Percentiles rank a stretch among this genome's conserved stretches.
Evolutionary conservation across 352 stramenopile genomes (phyloP).

Genomic region (Pseudoperonospora humuli): DNA sequence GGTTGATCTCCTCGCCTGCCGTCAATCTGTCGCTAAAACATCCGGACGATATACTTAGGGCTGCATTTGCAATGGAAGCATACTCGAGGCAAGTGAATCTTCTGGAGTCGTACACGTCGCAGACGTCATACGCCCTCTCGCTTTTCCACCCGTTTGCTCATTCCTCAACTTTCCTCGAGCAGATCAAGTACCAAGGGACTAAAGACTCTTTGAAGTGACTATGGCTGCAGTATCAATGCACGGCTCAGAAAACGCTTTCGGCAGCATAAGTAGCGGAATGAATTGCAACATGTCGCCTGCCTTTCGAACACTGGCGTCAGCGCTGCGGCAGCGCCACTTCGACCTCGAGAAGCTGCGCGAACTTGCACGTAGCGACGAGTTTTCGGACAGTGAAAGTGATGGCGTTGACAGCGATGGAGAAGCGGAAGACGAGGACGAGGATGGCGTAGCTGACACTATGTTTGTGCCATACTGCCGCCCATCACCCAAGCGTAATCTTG

Average conservation of each 20-base stretch:
- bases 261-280: slow-evolving; percentile 29
- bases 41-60: too few species aligned
- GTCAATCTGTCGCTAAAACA: too few species aligned
- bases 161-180: slow-evolving; percentile 21
- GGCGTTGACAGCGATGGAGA: slow-evolving; percentile 55
- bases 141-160: slow-evolving; percentile 2
- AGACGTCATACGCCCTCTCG: background rate
- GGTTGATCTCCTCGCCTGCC: too few species aligned
- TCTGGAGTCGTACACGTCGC: slow-evolving; percentile 22
- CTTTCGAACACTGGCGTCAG: slow-evolving; percentile 41
- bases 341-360: slow-evolving; percentile 62
- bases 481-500: slow-evolving; percentile 21
- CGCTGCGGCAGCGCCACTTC: slow-evolving; percentile 38
- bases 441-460: slow-evolving; percentile 44
- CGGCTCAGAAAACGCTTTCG: slow-evolving; percentile 34
- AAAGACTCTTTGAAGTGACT: slow-evolving; percentile 4
- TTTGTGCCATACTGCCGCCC: slow-evolving; percentile 44
- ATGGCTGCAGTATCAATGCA: slow-evolving; percentile 65
- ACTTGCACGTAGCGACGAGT: slow-evolving; percentile 68
- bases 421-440: slow-evolving; percentile 21
- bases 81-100: slow-evolving; percentile 22
- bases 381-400: slow-evolving; percentile 77
- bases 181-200: slow-evolving; percentile 11
- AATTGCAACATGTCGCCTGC: slow-evolving; percentile 43
- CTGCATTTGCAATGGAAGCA: too few species aligned